phyloP scores from a whole-genome alignment of 352 stramenopile genomes.

The Phytophthora ramorum region DNA sequence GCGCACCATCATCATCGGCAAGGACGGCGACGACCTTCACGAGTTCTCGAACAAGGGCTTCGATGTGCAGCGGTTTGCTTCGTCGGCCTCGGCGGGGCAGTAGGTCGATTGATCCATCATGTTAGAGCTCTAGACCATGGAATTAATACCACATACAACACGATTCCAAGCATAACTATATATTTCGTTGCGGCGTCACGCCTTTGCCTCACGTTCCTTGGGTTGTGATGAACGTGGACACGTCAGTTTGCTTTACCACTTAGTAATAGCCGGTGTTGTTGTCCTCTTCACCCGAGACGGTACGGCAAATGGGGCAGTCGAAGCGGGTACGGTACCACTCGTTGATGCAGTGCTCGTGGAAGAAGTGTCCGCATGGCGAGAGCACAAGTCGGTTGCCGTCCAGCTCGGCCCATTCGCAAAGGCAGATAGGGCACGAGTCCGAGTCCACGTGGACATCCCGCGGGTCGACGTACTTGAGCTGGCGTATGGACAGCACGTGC shows the following conservation, averaged over 20 bases:
- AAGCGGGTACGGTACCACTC: conserved; percentile 91
- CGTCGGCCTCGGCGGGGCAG: conserved; percentile 10
- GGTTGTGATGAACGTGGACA: conserved; percentile 8
- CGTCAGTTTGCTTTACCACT: conserved; percentile 17
- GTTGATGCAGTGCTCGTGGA: conserved; percentile 91
- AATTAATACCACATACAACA: conserved; percentile 16
- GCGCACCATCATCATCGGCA: conserved; percentile 69
- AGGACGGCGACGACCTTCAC: conserved; percentile 49
- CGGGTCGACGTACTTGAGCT: conserved; percentile 88
- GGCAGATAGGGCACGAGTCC: conserved; percentile 83
- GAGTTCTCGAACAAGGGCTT: conserved; percentile 60
- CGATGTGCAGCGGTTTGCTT: conserved; percentile 42
- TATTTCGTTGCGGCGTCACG: conserved; percentile 16
- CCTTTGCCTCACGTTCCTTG: conserved; percentile 11
- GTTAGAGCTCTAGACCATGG: conserved; percentile 19
- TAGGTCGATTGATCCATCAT: conserved; percentile 3
- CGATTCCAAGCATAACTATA: conserved; percentile 37
- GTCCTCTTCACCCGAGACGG: conserved; percentile 69
- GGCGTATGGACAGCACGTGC: conserved; percentile 80
- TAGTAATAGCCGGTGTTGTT: conserved; percentile 30
- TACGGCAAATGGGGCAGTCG: conserved; percentile 89
- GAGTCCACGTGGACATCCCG: conserved; percentile 84
- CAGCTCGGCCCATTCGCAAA: conserved; percentile 85
- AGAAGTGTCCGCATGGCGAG: conserved; percentile 85
- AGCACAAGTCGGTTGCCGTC: conserved; percentile 86